Evolutionary conservation across 2,329 filamentous ascomycete genomes (phyloP).

Genomic region (Phyllosticta capitalensis): DNA sequence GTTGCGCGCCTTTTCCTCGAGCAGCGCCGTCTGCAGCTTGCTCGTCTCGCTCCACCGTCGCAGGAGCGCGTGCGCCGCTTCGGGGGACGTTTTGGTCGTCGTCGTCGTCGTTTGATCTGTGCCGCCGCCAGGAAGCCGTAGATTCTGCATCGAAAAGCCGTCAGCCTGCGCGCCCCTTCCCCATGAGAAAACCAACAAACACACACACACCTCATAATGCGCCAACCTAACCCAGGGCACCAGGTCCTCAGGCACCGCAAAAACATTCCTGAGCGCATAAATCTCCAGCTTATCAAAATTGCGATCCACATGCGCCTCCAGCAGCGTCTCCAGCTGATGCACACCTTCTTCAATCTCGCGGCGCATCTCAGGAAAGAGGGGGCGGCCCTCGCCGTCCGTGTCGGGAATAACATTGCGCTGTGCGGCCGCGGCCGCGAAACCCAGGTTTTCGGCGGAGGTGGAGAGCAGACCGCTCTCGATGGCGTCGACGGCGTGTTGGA

Average conservation of each 20-base stretch:
- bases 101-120: slow-evolving; percentile 46
- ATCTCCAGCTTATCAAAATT: slow-evolving; percentile 52
- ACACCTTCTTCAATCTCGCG: slow-evolving; percentile 77
- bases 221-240: slow-evolving; percentile 69
- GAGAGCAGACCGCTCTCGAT: slow-evolving; percentile 74
- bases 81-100: no score
- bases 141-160: not conserved
- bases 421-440: slow-evolving; percentile 54
- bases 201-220: slow-evolving; percentile 65
- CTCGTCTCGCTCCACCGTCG: slow-evolving; percentile 69
- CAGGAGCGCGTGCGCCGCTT: slow-evolving; percentile 62
- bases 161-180: not conserved
- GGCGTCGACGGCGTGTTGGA: slow-evolving; percentile 79
- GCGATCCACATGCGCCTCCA: slow-evolving; percentile 40
- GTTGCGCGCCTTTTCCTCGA: slow-evolving; percentile 62
- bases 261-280: slow-evolving; percentile 73
- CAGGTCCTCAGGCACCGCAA: slow-evolving; percentile 49
- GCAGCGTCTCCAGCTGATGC: slow-evolving; percentile 40
- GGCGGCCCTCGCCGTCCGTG: slow-evolving; percentile 28
- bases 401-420: slow-evolving; percentile 36
- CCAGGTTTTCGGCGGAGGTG: slow-evolving; percentile 64
- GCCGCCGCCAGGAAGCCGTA: not conserved
- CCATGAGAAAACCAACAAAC: not conserved
- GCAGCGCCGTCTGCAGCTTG: slow-evolving; percentile 60
- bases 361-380: slow-evolving; percentile 40